Evolutionary conservation across 2,329 filamentous ascomycete species (phyloP).

Genomic region (Fusarium pseudocircinatum): DNA sequence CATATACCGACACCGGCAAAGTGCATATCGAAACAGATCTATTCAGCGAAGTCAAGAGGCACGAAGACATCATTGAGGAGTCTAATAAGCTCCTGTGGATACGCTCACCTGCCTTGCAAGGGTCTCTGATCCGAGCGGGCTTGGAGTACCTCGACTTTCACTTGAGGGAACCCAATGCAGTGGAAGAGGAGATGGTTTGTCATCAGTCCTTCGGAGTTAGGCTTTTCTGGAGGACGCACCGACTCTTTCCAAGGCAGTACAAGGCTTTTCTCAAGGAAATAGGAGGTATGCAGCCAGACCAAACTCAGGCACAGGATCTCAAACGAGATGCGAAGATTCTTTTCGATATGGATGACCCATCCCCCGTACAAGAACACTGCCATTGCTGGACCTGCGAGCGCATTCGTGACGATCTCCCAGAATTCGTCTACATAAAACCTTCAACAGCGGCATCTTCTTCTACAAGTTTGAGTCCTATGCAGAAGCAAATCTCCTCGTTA

Average conservation of each 20-base stretch:
- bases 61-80: constrained; percentile 3
- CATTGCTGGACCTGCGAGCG: constrained; percentile 28
- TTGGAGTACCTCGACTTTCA: constrained; percentile 15
- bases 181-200: background rate
- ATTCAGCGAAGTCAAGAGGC: constrained; percentile 16
- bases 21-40: background rate
- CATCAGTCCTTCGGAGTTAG: constrained; percentile 4
- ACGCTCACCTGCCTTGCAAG: constrained; percentile 9
- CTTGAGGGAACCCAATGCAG: background rate
- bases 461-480: background rate
- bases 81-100: constrained; percentile 20
- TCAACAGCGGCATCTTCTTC: background rate
- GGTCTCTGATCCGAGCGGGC: constrained; percentile 2
- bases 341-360: background rate
- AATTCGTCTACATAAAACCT: constrained; percentile 1
- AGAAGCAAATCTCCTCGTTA: constrained; percentile 1
- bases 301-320: background rate
- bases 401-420: constrained; percentile 15
- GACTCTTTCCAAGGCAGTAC: constrained; percentile 12
- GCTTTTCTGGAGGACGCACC: constrained; percentile 18
- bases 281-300: background rate
- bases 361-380: background rate
- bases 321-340: background rate
- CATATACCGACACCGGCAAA: constrained; percentile 2
- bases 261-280: background rate